Evolutionary conservation across 441 rosid genomes (phyloP).

Genomic region (Arabidopsis hybrid): DNA sequence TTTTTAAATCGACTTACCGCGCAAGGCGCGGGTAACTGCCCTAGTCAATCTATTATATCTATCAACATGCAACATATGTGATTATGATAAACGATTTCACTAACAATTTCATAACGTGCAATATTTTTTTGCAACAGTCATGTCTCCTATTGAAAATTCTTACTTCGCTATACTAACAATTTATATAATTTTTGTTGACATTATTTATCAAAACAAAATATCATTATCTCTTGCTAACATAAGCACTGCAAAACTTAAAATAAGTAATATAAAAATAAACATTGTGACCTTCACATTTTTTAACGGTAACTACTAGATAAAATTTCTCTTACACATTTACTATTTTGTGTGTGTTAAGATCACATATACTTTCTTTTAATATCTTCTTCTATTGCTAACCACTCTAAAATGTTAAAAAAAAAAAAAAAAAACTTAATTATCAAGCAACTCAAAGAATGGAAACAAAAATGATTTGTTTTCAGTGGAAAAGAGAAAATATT

Average conservation of each 20-base stretch:
- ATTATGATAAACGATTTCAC: too few relatives aligned
- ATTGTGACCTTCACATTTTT: not conserved
- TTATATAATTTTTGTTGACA: not conserved
- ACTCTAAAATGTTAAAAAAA: too few relatives aligned
- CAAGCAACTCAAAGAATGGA: not conserved
- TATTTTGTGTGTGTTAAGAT: too few relatives aligned
- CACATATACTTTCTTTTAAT: too few relatives aligned
- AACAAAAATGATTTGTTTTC: not conserved
- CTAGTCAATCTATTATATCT: too few relatives aligned
- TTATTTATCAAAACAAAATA: not conserved
- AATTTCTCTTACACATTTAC: not conserved
- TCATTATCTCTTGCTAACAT: not conserved
- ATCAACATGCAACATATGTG: too few relatives aligned
- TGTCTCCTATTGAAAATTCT: too few relatives aligned
- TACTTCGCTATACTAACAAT: not conserved
- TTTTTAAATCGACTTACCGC: too few relatives aligned
- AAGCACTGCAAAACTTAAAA: not conserved
- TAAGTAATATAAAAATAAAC: not conserved
- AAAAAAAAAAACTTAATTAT: not conserved
- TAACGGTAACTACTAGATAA: constrained; percentile 1
- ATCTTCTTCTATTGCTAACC: not conserved
- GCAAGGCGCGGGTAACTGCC: too few relatives aligned
- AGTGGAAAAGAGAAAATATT: not conserved
- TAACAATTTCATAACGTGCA: too few relatives aligned
- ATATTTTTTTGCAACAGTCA: too few relatives aligned